A percentile compares a stretch with the other conserved stretches of the same genome.
phyloP scores from a whole-genome alignment of 2,329 filamentous ascomycete species.

The Emergomyces orientalis region DNA sequence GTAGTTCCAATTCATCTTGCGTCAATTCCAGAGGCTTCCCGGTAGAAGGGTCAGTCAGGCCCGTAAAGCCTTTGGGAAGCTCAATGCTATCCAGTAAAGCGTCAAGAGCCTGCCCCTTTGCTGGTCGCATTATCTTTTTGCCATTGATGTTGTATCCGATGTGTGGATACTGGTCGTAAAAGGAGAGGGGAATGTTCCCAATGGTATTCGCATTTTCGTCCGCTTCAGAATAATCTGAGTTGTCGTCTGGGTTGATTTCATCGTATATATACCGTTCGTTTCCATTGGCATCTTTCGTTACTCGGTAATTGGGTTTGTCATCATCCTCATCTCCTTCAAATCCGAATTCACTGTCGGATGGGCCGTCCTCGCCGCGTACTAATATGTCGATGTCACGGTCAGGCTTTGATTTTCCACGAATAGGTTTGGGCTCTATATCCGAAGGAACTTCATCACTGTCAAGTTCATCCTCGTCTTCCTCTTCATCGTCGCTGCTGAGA shows the following conservation, averaged over 20 bases:
- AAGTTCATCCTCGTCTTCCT: slow-evolving; percentile 40
- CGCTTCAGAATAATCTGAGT: slow-evolving; percentile 87
- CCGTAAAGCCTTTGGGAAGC: slow-evolving; percentile 93
- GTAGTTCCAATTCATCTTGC: slow-evolving; percentile 76
- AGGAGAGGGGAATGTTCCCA: slow-evolving; percentile 83
- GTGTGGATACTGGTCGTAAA: slow-evolving; percentile 96
- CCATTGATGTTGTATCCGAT: slow-evolving; percentile 99
- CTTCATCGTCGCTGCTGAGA: slow-evolving; percentile 41
- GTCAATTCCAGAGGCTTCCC: slow-evolving; percentile 85
- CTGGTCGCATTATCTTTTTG: slow-evolving; percentile 93
- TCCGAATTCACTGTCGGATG: slow-evolving; percentile 24
- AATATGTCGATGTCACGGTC: slow-evolving; percentile 14
- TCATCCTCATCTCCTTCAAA: slow-evolving; percentile 26
- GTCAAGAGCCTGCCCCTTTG: slow-evolving; percentile 86
- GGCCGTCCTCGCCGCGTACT: slow-evolving; percentile 22
- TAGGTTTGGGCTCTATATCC: slow-evolving; percentile 34
- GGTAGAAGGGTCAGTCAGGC: slow-evolving; percentile 84
- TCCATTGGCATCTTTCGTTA: slow-evolving; percentile 78
- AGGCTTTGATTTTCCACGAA: slow-evolving; percentile 28
- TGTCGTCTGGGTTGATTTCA: slow-evolving; percentile 89
- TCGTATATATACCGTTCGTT: slow-evolving; percentile 83
- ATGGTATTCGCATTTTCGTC: slow-evolving; percentile 79
- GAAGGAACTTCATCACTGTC: slow-evolving; percentile 46
- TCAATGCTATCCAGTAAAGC: slow-evolving; percentile 93
- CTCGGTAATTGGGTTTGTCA: slow-evolving; percentile 47